These are phyloP conservation scores for Talaromyces piceae DNA, from an alignment of 2,329 filamentous ascomycete genomes.

Conservation along the genomic window DNA sequence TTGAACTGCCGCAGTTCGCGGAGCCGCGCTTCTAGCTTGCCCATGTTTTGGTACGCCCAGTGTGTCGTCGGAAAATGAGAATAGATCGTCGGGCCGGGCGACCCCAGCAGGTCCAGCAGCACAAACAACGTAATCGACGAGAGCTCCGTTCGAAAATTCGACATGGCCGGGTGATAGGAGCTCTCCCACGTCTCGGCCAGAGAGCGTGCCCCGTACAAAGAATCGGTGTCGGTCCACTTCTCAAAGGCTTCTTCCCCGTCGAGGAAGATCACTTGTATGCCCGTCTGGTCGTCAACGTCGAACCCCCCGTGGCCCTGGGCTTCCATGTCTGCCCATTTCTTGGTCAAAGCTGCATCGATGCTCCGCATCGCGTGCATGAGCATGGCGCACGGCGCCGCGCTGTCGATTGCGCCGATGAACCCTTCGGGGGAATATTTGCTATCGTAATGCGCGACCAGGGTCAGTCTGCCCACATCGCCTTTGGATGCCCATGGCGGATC, in stretches of 20 bases:
- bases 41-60: slow-evolving; percentile 81
- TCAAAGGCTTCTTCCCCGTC: slow-evolving; percentile 93
- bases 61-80: slow-evolving; percentile 88
- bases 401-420: slow-evolving; percentile 91
- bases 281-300: slow-evolving; percentile 63
- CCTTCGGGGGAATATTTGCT: slow-evolving; percentile 71
- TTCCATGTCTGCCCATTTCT: slow-evolving; percentile 72
- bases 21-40: slow-evolving; percentile 65
- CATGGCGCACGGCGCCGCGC: slow-evolving; percentile 89
- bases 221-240: slow-evolving; percentile 71
- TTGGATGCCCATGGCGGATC: slow-evolving; percentile 74
- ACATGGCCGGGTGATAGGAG: slow-evolving; percentile 59
- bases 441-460: slow-evolving; percentile 91
- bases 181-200: slow-evolving; percentile 77
- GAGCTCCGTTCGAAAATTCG: slow-evolving; percentile 67
- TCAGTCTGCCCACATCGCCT: slow-evolving; percentile 73
- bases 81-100: slow-evolving; percentile 60
- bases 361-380: slow-evolving; percentile 77
- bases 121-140: slow-evolving; percentile 80
- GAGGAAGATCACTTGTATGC: slow-evolving; percentile 80
- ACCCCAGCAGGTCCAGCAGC: slow-evolving; percentile 81
- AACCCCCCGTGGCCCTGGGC: slow-evolving; percentile 46
- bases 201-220: slow-evolving; percentile 76
- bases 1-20: slow-evolving; percentile 60
- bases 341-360: slow-evolving; percentile 69